Evolutionary conservation across 2,329 filamentous ascomycete genomes (phyloP).

Genomic region (Colletotrichum coccodes): DNA sequence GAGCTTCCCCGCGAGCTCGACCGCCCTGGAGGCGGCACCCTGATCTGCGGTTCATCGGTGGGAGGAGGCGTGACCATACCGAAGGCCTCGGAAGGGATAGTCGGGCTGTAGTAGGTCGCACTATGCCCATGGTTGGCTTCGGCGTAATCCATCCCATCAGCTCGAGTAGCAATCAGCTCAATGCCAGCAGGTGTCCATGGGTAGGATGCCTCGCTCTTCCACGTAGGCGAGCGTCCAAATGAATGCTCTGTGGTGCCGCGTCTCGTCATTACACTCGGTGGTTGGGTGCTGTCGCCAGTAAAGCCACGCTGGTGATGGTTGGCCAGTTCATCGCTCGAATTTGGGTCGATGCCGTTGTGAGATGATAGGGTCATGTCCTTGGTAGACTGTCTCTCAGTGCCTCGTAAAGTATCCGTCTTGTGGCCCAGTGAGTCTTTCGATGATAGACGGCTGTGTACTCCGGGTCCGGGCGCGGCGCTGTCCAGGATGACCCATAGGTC

Average conservation of each 20-base stretch:
- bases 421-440: slow-evolving; percentile 22
- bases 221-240: slow-evolving; percentile 23
- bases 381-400: slow-evolving; percentile 16
- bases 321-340: slow-evolving; percentile 2
- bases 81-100: slow-evolving; percentile 52
- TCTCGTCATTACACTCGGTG: slow-evolving; percentile 21
- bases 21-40: slow-evolving; percentile 33
- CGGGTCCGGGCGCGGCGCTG: slow-evolving; percentile 30
- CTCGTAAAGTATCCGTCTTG: slow-evolving; percentile 19
- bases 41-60: slow-evolving; percentile 22
- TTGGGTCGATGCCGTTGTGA: slow-evolving; percentile 17
- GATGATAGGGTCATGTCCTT: slow-evolving; percentile 16
- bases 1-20: slow-evolving; percentile 46
- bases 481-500: slow-evolving; percentile 42
- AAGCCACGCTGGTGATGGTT: slow-evolving; percentile 20
- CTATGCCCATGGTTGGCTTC: slow-evolving; percentile 38
- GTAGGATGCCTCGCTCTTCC: slow-evolving; percentile 31
- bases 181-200: slow-evolving; percentile 29
- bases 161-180: slow-evolving; percentile 31
- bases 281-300: slow-evolving; percentile 17
- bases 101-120: slow-evolving; percentile 53
- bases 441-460: slow-evolving; percentile 17
- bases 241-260: slow-evolving; percentile 28
- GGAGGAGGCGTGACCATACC: slow-evolving; percentile 47
- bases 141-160: slow-evolving; percentile 33